Conservation (phyloP, 805 yeast species). For the Ogataea saltuana region DNA sequence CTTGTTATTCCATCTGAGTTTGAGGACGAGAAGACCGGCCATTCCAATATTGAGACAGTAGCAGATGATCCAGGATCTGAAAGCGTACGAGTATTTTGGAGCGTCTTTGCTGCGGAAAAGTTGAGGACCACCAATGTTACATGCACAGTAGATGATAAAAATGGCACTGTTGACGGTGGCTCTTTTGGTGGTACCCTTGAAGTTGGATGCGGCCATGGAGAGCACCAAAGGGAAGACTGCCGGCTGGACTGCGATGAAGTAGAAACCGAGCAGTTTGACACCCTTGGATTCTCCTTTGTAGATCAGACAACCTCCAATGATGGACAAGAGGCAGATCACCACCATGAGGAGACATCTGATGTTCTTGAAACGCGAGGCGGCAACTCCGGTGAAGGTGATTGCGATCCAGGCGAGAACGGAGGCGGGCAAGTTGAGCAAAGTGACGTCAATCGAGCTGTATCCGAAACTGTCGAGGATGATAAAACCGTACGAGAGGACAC, state of each 20-base stretch:
- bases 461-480: conserved; percentile 41
- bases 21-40: conserved; percentile 17
- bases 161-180: conserved; percentile 53
- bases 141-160: conserved; percentile 62
- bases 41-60: conserved; percentile 33
- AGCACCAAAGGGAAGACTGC: conserved; percentile 30
- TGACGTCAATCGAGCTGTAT: conserved; percentile 33
- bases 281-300: conserved; percentile 29
- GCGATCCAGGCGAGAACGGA: conserved; percentile 39
- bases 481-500: conserved; percentile 46
- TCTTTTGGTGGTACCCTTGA: conserved; percentile 69
- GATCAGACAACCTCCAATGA: conserved; percentile 34
- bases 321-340: conserved; percentile 23
- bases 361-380: conserved; percentile 31
- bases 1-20: conserved; percentile 16
- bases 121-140: conserved; percentile 72
- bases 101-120: conserved; percentile 57
- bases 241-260: conserved; percentile 30
- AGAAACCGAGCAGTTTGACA: conserved; percentile 35
- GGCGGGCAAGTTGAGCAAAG: conserved; percentile 40
- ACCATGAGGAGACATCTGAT: conserved; percentile 36
- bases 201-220: conserved; percentile 38
- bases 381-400: conserved; percentile 28
- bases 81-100: conserved; percentile 59
- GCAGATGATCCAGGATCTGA: conserved; percentile 53